Conservation (phyloP, 345 rosid genomes). For the Cochlearia excelsa region DNA sequence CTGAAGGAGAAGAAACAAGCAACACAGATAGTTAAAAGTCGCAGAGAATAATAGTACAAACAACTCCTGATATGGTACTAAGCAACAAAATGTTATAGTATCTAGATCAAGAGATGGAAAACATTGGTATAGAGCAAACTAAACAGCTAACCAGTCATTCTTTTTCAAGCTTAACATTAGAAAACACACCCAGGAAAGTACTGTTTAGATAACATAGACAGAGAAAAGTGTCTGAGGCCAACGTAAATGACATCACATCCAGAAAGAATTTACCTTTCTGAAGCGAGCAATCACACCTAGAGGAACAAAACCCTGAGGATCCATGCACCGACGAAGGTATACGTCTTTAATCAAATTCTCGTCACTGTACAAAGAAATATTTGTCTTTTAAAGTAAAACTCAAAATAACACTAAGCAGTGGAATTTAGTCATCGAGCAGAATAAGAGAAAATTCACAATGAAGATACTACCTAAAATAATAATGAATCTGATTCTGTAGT, state of each 20-base stretch:
- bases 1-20: constrained; percentile 39
- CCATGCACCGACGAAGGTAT: constrained; percentile 80
- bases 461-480: constrained; percentile 71
- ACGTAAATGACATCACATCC: constrained; percentile 11
- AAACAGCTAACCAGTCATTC: neutral
- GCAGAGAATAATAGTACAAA: constrained; percentile 6
- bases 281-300: constrained; percentile 68
- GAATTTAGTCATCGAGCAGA: constrained; percentile 1
- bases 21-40: constrained; percentile 23
- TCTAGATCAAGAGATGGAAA: constrained; percentile 12
- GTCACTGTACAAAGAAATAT: constrained; percentile 52
- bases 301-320: constrained; percentile 85
- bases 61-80: neutral
- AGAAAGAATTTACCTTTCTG: constrained; percentile 52
- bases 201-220: constrained; percentile 4
- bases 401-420: constrained; percentile 1
- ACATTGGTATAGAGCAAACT: constrained; percentile 1
- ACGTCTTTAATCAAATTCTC: constrained; percentile 73
- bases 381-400: constrained; percentile 10
- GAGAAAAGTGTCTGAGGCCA: constrained; percentile 19
- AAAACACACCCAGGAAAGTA: neutral
- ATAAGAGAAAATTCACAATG: constrained; percentile 1
- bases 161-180: neutral
- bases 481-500: constrained; percentile 69
- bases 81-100: constrained; percentile 3